A percentile compares a stretch with the other conserved stretches of the same genome.
Conservation (phyloP, 495 filamentous ascomycete genomes). For the Friedmanniomyces endolithicus region DNA sequence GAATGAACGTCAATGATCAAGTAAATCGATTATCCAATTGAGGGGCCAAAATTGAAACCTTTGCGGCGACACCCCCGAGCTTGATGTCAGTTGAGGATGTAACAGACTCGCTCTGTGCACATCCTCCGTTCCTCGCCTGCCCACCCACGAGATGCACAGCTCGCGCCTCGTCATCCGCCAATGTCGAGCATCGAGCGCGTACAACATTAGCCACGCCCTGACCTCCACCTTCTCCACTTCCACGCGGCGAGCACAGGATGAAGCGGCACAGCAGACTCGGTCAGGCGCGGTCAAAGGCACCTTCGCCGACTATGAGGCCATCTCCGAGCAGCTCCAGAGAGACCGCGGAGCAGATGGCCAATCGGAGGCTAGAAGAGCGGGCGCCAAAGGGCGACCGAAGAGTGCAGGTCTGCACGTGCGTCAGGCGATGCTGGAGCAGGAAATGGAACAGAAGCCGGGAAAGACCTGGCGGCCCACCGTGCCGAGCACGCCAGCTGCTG, state of each 20-base stretch:
- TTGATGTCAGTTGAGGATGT: too few species aligned
- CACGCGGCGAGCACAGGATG: background rate
- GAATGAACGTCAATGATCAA: too few species aligned
- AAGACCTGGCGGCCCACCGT: background rate
- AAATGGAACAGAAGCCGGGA: background rate
- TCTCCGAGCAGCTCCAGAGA: background rate
- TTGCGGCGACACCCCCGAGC: too few species aligned
- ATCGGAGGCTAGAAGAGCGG: background rate
- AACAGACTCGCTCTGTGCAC: too few species aligned
- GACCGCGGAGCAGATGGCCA: background rate
- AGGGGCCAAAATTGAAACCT: too few species aligned
- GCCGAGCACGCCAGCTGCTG: background rate
- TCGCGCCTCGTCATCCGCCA: background rate
- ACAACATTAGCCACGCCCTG: slow-evolving; percentile 1
- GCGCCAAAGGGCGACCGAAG: background rate
- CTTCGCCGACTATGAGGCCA: slow-evolving; percentile 1
- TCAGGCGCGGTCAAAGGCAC: background rate
- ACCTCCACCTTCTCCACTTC: slow-evolving; percentile 3
- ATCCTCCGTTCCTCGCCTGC: too few species aligned
- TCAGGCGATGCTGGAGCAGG: background rate
- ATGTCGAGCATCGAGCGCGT: background rate
- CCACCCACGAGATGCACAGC: background rate
- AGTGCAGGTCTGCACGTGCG: background rate
- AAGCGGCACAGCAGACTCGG: background rate
- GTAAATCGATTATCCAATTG: too few species aligned